phyloP scores from a whole-genome alignment of 1,139 yeast species.

The Spathaspora jeffriesii region DNA sequence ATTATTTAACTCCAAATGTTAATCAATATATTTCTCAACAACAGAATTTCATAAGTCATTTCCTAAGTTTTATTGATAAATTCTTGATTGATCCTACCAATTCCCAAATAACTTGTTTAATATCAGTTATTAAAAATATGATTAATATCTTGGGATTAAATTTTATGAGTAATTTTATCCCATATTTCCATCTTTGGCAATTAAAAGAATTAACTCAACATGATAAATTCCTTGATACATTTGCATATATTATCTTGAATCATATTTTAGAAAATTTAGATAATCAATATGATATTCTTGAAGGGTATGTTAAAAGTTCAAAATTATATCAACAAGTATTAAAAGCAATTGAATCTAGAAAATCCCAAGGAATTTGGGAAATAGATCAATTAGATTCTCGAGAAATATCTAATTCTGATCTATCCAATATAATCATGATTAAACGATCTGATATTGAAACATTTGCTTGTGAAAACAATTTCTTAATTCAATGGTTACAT shows the following conservation, averaged over 20 bases:
- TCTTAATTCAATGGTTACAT: constrained; percentile 33
- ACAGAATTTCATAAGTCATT: constrained; percentile 37
- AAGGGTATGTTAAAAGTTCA: constrained; percentile 25
- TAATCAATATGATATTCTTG: constrained; percentile 28
- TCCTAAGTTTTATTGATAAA: constrained; percentile 34
- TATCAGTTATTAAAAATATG: constrained; percentile 28
- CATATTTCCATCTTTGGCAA: constrained; percentile 51
- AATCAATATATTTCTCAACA: constrained; percentile 36
- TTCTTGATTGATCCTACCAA: constrained; percentile 24
- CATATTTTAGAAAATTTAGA: constrained; percentile 27
- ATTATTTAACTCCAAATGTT: constrained; percentile 34
- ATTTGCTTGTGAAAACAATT: constrained; percentile 33
- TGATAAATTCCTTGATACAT: constrained; percentile 29
- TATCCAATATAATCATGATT: constrained; percentile 8
- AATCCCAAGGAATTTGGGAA: constrained; percentile 30
- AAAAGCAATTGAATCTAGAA: constrained; percentile 30
- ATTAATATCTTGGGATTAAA: constrained; percentile 44
- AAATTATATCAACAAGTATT: constrained; percentile 23
- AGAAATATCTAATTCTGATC: constrained; percentile 1
- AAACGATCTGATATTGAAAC: constrained; percentile 26
- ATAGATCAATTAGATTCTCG: constrained; percentile 9
- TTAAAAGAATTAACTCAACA: constrained; percentile 17
- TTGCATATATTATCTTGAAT: constrained; percentile 33
- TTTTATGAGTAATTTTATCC: constrained; percentile 45
- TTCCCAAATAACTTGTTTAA: constrained; percentile 14